phyloP scores from a whole-genome alignment of 805 yeast genomes.

The Candida pseudoglaebosa region DNA sequence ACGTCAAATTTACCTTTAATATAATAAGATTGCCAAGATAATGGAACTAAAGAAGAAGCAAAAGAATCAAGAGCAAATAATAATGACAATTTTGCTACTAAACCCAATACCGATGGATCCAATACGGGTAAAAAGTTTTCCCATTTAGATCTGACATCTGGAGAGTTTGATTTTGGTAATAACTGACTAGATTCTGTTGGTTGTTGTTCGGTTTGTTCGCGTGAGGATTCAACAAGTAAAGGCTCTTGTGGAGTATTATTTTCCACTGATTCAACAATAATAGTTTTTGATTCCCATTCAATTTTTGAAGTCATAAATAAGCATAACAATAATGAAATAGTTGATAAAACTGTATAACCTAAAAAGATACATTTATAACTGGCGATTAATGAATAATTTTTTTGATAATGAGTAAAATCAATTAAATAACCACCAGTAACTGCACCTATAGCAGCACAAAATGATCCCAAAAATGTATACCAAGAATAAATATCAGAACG shows the following conservation, averaged over 20 bases:
- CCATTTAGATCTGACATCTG: conserved; percentile 1
- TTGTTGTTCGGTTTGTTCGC: conserved; percentile 2
- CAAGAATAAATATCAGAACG: conserved; percentile 56
- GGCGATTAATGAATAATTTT: conserved; percentile 16
- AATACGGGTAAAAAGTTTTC: conserved; percentile 18
- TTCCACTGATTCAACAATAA: background rate
- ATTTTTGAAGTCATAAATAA: conserved; percentile 14
- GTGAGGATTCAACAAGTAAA: background rate
- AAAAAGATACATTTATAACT: conserved; percentile 30
- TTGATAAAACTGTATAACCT: conserved; percentile 19
- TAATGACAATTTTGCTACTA: conserved; percentile 30
- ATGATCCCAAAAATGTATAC: conserved; percentile 49
- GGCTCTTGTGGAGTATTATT: background rate
- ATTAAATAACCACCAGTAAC: conserved; percentile 33
- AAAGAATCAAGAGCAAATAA: conserved; percentile 42
- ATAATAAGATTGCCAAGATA: conserved; percentile 45
- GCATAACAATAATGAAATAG: conserved; percentile 15
- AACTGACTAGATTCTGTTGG: conserved; percentile 1
- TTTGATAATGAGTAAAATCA: conserved; percentile 11
- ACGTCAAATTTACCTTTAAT: conserved; percentile 34
- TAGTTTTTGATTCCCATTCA: conserved; percentile 10
- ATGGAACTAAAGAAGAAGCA: conserved; percentile 41
- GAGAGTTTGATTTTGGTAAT: background rate
- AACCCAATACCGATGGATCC: conserved; percentile 13
- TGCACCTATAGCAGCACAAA: conserved; percentile 46